Evolutionary conservation across 23 red algal species (phyloP), one percentile per base, ranked within the genome.

Genomic region (Gracilaria caudata): DNA sequence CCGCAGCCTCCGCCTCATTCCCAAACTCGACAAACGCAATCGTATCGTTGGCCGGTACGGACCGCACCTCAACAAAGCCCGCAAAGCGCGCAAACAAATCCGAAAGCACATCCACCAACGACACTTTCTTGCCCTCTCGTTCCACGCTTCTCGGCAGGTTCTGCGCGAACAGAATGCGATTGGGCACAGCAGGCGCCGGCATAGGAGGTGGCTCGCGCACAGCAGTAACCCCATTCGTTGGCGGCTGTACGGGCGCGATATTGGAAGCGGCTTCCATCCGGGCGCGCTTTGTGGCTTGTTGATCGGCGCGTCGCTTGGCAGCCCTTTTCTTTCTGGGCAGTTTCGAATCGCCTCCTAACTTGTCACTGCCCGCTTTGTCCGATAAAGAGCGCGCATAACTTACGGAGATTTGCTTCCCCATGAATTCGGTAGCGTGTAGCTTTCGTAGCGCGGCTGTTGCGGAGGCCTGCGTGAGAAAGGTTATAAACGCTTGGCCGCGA

Each of bases 401-500:
- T 47, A 93, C 91, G 32, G 71, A 80, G 41, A 97, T 68, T 26
- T 79, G 88, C 17, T 72, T 64, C 19, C 82, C 89, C 78, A 91
- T 77, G 73, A 97, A 97, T 10, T 73, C 14, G 0, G 82, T 39
- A 3, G 73, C 84, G 43, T 92, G 47, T 4, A 94, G 17, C 14
- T 76, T 77, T 24, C 80, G 60, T 2, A 86, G 79, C 37, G 94
- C 94, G 26, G 80, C 83, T 23, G 94, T 89, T 4, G 94, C 94
- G 49, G 83, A 80, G 25, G 94, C 47, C 16, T 87, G 80, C 38
- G 80, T 80, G 14, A 89, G 88, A 74, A 97, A 97, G 3, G 94
- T 83, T 14, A 97, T 83, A 38, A 92, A 97, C 17, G 94, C 94
- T 63, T 97, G 94, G 25, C 94, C 94, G 73, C 94, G 86, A 70